Evolutionary conservation across 2,329 filamentous ascomycete genomes (phyloP).

Genomic region (Fusarium sp.): DNA sequence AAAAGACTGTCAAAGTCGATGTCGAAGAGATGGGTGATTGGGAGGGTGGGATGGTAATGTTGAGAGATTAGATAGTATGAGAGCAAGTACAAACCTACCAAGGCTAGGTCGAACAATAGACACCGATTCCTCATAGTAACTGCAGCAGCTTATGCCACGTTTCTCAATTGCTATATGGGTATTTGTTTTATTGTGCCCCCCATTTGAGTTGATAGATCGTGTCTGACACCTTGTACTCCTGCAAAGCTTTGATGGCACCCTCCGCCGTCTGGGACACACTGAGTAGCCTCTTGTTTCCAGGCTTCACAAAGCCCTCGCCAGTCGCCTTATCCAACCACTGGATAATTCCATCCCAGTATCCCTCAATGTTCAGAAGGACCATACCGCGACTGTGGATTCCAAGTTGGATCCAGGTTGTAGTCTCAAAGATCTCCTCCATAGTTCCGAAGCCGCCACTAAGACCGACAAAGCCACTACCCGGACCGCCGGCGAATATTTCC

Average conservation of each 20-base stretch:
- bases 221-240: slow-evolving; percentile 78
- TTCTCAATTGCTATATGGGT: neutral
- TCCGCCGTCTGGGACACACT: slow-evolving; percentile 78
- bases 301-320: slow-evolving; percentile 78
- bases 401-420: slow-evolving; percentile 94
- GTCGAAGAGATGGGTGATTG: neutral
- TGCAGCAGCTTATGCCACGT: neutral
- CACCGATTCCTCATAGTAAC: neutral
- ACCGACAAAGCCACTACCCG: slow-evolving; percentile 89
- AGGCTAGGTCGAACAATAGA: neutral
- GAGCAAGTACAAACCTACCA: too few species aligned
- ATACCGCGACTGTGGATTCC: slow-evolving; percentile 88
- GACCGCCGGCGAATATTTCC: slow-evolving; percentile 83
- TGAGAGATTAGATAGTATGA: neutral
- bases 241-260: slow-evolving; percentile 76
- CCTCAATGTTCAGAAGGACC: slow-evolving; percentile 85
- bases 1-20: neutral
- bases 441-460: slow-evolving; percentile 92
- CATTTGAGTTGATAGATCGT: slow-evolving; percentile 85
- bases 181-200: slow-evolving; percentile 67
- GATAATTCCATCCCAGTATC: slow-evolving; percentile 91
- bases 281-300: slow-evolving; percentile 78
- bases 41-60: slow-evolving; percentile 15
- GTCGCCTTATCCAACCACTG: slow-evolving; percentile 83
- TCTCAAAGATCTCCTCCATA: slow-evolving; percentile 93